Evolutionary conservation across 805 yeast species (phyloP), one percentile per base, ranked within the genome.

Genomic region (Cyberlindnera euphorbiae): DNA sequence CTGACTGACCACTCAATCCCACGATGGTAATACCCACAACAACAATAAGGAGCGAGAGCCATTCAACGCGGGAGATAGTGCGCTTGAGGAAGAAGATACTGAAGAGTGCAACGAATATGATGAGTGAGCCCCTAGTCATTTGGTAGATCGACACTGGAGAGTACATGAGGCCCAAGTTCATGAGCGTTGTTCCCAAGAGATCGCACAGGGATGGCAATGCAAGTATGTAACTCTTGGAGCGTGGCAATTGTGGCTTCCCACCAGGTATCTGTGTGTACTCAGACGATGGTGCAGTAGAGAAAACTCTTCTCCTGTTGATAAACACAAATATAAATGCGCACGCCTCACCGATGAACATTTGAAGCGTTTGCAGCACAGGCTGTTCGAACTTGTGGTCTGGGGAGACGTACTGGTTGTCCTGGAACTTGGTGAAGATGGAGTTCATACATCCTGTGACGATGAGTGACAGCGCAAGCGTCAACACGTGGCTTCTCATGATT

Each of bases 61-160:
- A 84, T 53, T 84, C 89, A 17, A 75, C 53, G 41, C 72, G 67
- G 8, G 77, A 64, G 32, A 84, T 75, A 14, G 55, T 59, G 28
- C 75, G 68, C 31, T 70, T 63, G 44, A 84, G 67, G 50, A 82
- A 81, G 1, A 79, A 18, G 26, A 79, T 79, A 16, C 86, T 77
- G 51, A 82, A 69, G 12, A 77, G 57, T 1, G 89, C 94, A 17
- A 83, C 94, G 60, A 82, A 82, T 28, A 84, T 59, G 28, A 84
- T 84, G 28, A 82, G 62, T 0, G 87, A 74, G 3, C 94, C 93
- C 45, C 94, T 65, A n/a, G 82, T 78, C 94, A 84, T 84, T 56
- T 84, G 94, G 57, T 82, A 84, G 33, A 83, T 71, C 1, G 88
- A 80, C 8, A 83, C 93, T 0, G 93, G 90, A 1, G 79, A 77